A percentile compares a stretch with the other conserved stretches of the same genome.
Conservation (phyloP, 1,284 basidiomycete species). For the Tylopilus microsporus region DNA sequence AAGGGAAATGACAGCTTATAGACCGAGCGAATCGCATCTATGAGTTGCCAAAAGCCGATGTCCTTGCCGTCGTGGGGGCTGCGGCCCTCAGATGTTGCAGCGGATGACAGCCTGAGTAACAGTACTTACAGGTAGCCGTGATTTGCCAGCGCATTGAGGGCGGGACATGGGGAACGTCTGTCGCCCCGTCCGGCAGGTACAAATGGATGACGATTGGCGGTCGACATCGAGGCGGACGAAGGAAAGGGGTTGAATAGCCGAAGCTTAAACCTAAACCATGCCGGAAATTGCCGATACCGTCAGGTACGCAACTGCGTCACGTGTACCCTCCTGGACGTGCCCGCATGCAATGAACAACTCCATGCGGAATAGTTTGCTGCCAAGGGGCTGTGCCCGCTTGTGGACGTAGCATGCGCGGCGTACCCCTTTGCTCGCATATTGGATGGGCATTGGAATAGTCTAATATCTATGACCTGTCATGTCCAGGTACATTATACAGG, state of each 20-base stretch:
- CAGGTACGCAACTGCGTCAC: background rate
- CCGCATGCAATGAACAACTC: no score
- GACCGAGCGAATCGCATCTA: constrained; percentile 31
- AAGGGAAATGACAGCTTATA: constrained; percentile 38
- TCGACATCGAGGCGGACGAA: constrained; percentile 24
- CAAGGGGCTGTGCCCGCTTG: background rate
- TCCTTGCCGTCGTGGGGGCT: constrained; percentile 34
- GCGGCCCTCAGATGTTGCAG: constrained; percentile 23
- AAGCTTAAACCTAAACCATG: background rate
- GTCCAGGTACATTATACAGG: constrained; percentile 2
- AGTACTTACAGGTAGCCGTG: constrained; percentile 45
- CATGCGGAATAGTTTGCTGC: no score
- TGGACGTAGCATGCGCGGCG: background rate
- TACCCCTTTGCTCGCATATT: background rate
- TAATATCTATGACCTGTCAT: constrained; percentile 2
- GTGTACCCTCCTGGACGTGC: no score
- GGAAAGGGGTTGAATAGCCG: background rate
- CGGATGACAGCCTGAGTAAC: background rate
- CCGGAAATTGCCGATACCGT: background rate
- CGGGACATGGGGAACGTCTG: constrained; percentile 47
- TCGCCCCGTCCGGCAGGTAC: constrained; percentile 29
- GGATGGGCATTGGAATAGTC: background rate
- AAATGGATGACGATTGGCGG: constrained; percentile 37
- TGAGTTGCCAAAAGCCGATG: constrained; percentile 33
- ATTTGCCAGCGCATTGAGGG: constrained; percentile 46